phyloP scores from a whole-genome alignment of 208 protist genomes.

The Entamoeba nuttalli region DNA sequence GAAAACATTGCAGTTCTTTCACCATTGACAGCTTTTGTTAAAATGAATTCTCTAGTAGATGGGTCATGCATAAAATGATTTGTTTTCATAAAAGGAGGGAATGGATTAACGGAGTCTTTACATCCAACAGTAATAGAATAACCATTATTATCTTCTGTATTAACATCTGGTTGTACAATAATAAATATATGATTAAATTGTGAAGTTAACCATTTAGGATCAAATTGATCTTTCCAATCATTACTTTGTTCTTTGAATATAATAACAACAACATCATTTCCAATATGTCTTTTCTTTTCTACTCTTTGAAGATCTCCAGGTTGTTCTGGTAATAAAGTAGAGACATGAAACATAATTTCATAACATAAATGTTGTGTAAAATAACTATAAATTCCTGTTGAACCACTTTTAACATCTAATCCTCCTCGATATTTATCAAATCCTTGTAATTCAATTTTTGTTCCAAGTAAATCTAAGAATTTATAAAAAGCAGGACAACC shows the following conservation, averaged over 20 bases:
- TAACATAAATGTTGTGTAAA: not conserved
- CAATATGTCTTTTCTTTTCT: not conserved
- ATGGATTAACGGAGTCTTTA: not conserved
- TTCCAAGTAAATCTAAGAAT: not conserved
- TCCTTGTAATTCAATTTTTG: not conserved
- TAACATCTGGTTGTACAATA: not conserved
- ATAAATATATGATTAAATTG: not conserved
- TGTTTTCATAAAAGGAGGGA: not conserved
- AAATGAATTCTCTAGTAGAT: not conserved
- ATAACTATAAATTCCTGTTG: not conserved
- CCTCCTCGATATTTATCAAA: not conserved
- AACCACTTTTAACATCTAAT: not conserved
- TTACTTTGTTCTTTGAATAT: not conserved
- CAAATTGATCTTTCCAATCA: not conserved
- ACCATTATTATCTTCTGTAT: not conserved
- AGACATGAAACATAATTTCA: constrained; percentile 7
- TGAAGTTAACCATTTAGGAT: not conserved
- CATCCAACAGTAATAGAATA: not conserved
- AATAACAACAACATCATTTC: not conserved
- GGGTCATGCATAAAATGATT: not conserved
- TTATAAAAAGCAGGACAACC: not conserved
- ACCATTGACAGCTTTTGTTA: not conserved
- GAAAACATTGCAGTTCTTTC: not conserved
- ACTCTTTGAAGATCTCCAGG: not conserved
- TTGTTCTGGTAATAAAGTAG: constrained; percentile 2